Conservation (phyloP, 371 early-diverging fungal genomes). For the Circinella umbellata region DNA sequence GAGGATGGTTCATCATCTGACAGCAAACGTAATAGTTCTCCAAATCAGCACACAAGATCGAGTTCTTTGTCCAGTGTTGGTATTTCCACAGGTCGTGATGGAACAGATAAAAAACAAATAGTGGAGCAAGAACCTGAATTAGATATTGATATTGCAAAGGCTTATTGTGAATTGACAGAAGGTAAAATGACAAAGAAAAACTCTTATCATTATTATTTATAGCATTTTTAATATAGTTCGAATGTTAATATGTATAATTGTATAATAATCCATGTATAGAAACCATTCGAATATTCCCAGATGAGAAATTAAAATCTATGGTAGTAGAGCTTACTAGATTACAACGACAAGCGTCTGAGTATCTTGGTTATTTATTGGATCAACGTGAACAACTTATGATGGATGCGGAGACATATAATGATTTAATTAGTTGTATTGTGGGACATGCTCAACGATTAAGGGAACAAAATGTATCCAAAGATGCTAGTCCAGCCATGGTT, state of each 20-base stretch:
- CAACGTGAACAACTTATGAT: constrained; percentile 83
- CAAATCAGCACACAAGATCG: constrained; percentile 5
- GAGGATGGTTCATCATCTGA: neutral
- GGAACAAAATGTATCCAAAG: constrained; percentile 44
- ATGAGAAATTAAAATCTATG: constrained; percentile 62
- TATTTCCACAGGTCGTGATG: constrained; percentile 2
- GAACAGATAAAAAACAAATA: constrained; percentile 19
- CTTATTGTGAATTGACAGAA: constrained; percentile 58
- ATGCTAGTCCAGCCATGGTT: constrained; percentile 59
- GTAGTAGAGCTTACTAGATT: constrained; percentile 54
- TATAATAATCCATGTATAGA: constrained; percentile 31
- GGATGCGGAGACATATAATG: constrained; percentile 89
- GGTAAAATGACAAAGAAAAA: constrained; percentile 27
- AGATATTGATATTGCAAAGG: constrained; percentile 57
- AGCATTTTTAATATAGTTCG: no score
- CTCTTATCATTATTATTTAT: no score
- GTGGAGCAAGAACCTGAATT: constrained; percentile 50
- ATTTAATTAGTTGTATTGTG: constrained; percentile 83
- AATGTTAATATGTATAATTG: neutral
- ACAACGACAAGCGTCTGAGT: constrained; percentile 65
- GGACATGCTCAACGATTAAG: constrained; percentile 68
- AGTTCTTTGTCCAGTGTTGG: constrained; percentile 1
- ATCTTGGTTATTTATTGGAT: constrained; percentile 75
- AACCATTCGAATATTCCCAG: constrained; percentile 63
- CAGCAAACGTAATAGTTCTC: neutral